These are phyloP conservation scores for Brasenia schreberi DNA, from an alignment of 164 flowering plant genomes.

Conservation along the genomic window DNA sequence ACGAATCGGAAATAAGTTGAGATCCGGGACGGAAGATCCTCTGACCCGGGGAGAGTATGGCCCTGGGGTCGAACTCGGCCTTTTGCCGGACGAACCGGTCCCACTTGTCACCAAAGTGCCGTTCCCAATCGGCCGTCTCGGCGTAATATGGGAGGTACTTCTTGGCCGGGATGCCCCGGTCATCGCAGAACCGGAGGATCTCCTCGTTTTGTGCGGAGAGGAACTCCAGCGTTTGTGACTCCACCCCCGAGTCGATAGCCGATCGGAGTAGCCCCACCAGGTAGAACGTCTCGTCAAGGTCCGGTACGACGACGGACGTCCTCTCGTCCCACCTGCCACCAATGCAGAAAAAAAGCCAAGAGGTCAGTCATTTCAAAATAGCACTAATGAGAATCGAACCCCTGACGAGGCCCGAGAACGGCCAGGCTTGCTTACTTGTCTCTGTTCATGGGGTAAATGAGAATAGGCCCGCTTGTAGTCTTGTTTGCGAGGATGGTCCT, in stretches of 20 bases:
- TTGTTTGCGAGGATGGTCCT: slow-evolving; percentile 84
- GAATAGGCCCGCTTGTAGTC: slow-evolving; percentile 83
- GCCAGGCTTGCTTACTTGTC: slow-evolving; percentile 48
- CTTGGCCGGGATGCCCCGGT: slow-evolving; percentile 42
- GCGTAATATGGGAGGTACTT: slow-evolving; percentile 74
- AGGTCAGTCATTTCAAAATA: neutral
- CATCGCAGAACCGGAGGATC: slow-evolving; percentile 53
- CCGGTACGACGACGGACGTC: slow-evolving; percentile 81
- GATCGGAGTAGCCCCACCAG: slow-evolving; percentile 73
- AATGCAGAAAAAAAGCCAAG: neutral
- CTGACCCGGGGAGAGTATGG: slow-evolving; percentile 79
- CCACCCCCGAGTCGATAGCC: slow-evolving; percentile 52
- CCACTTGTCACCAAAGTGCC: slow-evolving; percentile 83
- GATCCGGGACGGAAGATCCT: slow-evolving; percentile 31
- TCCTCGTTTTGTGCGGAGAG: slow-evolving; percentile 55
- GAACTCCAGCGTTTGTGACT: slow-evolving; percentile 34
- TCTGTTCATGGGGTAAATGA: slow-evolving; percentile 93
- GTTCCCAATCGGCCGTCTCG: slow-evolving; percentile 51
- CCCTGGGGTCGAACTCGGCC: slow-evolving; percentile 54
- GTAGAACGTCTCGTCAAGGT: slow-evolving; percentile 69
- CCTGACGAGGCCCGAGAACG: neutral
- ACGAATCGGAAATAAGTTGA: neutral
- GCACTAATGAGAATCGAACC: neutral
- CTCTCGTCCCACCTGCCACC: slow-evolving; percentile 60
- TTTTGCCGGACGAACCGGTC: slow-evolving; percentile 33